Evolutionary conservation across 768 basidiomycete species (phyloP).

Genomic region (Mycena leptocephala): DNA sequence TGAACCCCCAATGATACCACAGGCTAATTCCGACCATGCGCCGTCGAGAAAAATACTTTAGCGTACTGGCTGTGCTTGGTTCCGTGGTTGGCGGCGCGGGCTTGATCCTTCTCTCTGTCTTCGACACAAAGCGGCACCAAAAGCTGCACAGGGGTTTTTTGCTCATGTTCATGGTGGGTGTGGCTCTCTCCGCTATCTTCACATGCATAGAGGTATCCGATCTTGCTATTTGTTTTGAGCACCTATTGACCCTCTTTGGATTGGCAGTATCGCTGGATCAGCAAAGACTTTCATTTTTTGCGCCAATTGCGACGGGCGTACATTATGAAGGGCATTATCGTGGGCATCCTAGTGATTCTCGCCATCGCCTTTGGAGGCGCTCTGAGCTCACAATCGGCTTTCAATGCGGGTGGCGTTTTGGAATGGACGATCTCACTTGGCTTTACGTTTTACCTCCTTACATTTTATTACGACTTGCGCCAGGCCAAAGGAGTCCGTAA

Average conservation of each 20-base stretch:
- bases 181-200: constrained; percentile 82
- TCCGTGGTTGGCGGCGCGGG: constrained; percentile 76
- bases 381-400: constrained; percentile 54
- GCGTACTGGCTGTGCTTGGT: constrained; percentile 72
- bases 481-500: constrained; percentile 68
- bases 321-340: constrained; percentile 74
- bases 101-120: constrained; percentile 78
- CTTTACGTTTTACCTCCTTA: constrained; percentile 81
- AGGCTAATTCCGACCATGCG: constrained; percentile 77
- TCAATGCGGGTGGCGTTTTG: constrained; percentile 73
- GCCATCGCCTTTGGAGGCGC: constrained; percentile 76
- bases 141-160: constrained; percentile 74
- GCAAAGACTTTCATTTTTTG: constrained; percentile 66
- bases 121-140: constrained; percentile 74
- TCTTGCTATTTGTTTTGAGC: not conserved
- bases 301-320: constrained; percentile 69
- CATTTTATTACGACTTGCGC: constrained; percentile 82
- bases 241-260: not conserved
- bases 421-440: constrained; percentile 86
- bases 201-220: constrained; percentile 74
- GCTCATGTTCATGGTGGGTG: constrained; percentile 82
- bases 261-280: constrained; percentile 75
- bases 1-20: constrained; percentile 6
- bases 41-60: constrained; percentile 68
- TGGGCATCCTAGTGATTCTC: constrained; percentile 68